Conservation (phyloP, 148 eudicot genomes). For the Fagopyrum homotropicum region DNA sequence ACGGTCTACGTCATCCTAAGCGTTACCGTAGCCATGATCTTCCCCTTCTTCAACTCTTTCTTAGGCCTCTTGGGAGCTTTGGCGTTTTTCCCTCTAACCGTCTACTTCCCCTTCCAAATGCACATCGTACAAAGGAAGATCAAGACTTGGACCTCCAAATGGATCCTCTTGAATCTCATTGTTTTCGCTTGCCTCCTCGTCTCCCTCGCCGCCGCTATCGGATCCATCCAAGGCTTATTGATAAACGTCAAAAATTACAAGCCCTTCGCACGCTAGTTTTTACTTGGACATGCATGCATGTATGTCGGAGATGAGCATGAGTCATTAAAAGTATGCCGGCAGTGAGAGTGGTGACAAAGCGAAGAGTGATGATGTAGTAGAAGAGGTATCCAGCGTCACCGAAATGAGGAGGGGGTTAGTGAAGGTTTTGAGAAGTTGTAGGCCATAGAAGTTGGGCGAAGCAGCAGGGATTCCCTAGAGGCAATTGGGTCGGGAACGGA, state of each 20-base stretch:
- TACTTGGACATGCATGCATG: background rate
- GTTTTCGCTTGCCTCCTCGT: conserved; percentile 32
- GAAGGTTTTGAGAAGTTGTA: too few relatives aligned
- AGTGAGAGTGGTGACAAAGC: too few relatives aligned
- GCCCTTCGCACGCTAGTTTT: background rate
- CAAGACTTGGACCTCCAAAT: conserved; percentile 20
- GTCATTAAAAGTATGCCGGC: too few relatives aligned
- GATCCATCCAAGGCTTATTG: conserved; percentile 36
- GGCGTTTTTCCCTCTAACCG: conserved; percentile 57
- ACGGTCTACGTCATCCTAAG: conserved; percentile 31
- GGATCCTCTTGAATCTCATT: conserved; percentile 33
- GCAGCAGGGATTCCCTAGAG: too few relatives aligned
- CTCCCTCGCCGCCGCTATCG: conserved; percentile 35
- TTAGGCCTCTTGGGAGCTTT: conserved; percentile 50
- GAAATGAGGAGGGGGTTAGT: too few relatives aligned
- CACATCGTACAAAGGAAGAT: conserved; percentile 34
- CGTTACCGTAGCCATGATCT: conserved; percentile 38
- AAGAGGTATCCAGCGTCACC: too few relatives aligned
- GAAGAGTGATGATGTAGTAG: too few relatives aligned
- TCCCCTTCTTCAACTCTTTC: conserved; percentile 61
- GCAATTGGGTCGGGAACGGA: too few relatives aligned
- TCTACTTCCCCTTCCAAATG: conserved; percentile 58
- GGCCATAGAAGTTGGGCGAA: too few relatives aligned
- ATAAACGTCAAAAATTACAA: background rate
- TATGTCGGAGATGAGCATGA: too few relatives aligned